phyloP scores from a whole-genome alignment of 179 eudicot species.

The Carnegiea gigantea region DNA sequence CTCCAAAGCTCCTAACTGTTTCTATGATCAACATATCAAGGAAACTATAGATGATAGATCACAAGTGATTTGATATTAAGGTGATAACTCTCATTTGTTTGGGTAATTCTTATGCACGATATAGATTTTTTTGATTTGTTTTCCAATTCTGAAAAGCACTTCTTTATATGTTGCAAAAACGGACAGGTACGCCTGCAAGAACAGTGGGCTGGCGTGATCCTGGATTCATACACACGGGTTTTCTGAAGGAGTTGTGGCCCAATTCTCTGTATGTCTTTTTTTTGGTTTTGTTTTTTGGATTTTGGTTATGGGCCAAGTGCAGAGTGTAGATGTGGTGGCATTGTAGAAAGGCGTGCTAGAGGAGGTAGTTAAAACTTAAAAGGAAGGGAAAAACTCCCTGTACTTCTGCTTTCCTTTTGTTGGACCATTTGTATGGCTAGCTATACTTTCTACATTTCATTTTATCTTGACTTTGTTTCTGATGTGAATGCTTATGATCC shows the following conservation, averaged over 20 bases:
- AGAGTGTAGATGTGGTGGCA: not conserved
- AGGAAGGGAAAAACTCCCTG: no score
- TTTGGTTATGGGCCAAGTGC: not conserved
- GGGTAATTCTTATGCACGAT: not conserved
- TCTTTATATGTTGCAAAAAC: not conserved
- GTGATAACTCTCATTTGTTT: not conserved
- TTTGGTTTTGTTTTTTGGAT: not conserved
- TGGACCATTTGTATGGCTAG: not conserved
- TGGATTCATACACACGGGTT: not conserved
- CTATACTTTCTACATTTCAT: not conserved
- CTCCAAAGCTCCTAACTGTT: not conserved
- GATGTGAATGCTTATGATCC: not conserved
- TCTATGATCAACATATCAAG: not conserved
- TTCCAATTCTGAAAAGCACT: not conserved
- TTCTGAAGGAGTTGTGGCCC: conserved; percentile 59
- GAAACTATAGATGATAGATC: not conserved
- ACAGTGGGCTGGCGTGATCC: conserved; percentile 8
- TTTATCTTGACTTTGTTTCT: not conserved
- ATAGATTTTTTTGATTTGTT: not conserved
- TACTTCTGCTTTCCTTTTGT: not conserved
- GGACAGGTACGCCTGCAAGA: not conserved
- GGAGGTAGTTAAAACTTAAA: no score
- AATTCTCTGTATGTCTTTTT: conserved; percentile 49
- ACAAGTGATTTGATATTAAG: not conserved
- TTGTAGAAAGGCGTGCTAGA: not conserved